Evolutionary conservation across 805 yeast species (phyloP).

Genomic region (Wickerhamomyces bisporus): DNA sequence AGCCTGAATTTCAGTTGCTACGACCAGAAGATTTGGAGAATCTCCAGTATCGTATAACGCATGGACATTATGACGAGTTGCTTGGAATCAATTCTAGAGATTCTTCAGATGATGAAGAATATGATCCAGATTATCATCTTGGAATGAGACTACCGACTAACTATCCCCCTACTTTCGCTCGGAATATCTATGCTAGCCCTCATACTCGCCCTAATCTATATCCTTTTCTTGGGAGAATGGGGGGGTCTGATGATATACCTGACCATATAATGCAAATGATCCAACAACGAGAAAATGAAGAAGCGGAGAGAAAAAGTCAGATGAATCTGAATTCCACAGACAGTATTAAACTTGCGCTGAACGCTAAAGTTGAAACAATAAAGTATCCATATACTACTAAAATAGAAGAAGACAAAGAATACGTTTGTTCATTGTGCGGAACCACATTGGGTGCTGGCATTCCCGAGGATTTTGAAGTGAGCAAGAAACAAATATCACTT

Average conservation of each 20-base stretch:
- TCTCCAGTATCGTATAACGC: no score
- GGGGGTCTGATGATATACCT: constrained; percentile 9
- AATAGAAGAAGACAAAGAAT: constrained; percentile 31
- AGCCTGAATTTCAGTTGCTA: no score
- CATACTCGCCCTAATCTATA: no score
- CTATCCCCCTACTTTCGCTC: no score
- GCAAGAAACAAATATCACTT: constrained; percentile 23
- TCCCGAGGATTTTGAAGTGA: constrained; percentile 43
- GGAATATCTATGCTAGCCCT: no score
- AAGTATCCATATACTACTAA: constrained; percentile 18
- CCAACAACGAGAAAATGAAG: constrained; percentile 15
- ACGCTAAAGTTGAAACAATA: not conserved
- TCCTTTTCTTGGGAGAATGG: no score
- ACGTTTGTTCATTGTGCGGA: constrained; percentile 67
- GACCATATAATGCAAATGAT: constrained; percentile 11
- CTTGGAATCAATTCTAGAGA: no score
- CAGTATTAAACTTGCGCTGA: not conserved
- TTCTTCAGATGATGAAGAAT: constrained; percentile 5
- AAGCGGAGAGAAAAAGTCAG: constrained; percentile 9
- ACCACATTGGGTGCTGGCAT: constrained; percentile 69
- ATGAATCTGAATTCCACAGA: constrained; percentile 10
- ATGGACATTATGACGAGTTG: no score
- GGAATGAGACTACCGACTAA: no score
- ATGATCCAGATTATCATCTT: constrained; percentile 9
- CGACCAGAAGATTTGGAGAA: not conserved